Evolutionary conservation across 2,329 filamentous ascomycete species (phyloP).

Genomic region (Colletotrichum magnum): DNA sequence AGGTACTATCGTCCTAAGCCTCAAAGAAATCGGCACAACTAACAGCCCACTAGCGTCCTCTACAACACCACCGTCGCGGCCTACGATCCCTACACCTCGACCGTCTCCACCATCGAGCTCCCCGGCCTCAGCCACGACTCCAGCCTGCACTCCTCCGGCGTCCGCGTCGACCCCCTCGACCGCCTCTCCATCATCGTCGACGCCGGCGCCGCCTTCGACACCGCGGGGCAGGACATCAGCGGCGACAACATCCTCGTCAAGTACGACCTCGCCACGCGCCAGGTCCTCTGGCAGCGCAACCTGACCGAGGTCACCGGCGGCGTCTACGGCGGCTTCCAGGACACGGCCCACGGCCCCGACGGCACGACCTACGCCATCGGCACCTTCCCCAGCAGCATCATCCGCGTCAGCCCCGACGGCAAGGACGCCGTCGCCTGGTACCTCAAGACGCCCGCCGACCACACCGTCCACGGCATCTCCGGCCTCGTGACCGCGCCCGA

Average conservation of each 20-base stretch:
- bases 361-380: conserved; percentile 56
- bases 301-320: conserved; percentile 48
- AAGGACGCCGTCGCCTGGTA: conserved; percentile 49
- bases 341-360: conserved; percentile 52
- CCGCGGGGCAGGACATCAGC: conserved; percentile 50
- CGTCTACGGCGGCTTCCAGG: conserved; percentile 55
- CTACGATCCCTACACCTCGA: conserved; percentile 49
- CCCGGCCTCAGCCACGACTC: conserved; percentile 48
- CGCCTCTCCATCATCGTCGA: conserved; percentile 54
- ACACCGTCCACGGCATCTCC: conserved; percentile 42
- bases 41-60: conserved; percentile 39
- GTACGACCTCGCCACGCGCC: conserved; percentile 47
- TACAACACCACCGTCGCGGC: conserved; percentile 52
- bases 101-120: conserved; percentile 46
- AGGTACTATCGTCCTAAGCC: conserved; percentile 28
- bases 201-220: conserved; percentile 52
- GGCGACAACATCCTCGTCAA: conserved; percentile 55
- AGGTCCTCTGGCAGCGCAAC: conserved; percentile 50
- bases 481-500: conserved; percentile 32
- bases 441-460: conserved; percentile 45
- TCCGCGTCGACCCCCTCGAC: conserved; percentile 51
- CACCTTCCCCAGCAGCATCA: conserved; percentile 53
- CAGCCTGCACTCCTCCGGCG: conserved; percentile 51
- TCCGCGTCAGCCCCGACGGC: conserved; percentile 50
- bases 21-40: background rate